Evolutionary conservation across 176 grass and related monocot species (phyloP).

Genomic region (Bothriochloa decipiens): DNA sequence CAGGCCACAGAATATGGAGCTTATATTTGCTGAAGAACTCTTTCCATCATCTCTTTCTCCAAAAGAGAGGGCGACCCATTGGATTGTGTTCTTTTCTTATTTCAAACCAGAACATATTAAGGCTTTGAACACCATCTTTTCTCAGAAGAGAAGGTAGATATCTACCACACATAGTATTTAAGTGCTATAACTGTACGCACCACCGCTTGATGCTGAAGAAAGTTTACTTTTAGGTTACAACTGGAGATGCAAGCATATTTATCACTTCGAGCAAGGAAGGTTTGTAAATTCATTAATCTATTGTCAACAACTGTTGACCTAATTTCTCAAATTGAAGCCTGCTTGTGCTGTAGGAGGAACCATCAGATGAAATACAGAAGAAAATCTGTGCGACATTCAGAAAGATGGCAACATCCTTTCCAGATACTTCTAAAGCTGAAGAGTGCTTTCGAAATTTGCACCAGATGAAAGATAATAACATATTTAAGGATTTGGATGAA

Average conservation of each 20-base stretch:
- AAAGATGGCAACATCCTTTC: conserved; percentile 76
- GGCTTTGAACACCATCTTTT: conserved; percentile 74
- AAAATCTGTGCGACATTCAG: conserved; percentile 62
- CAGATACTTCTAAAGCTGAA: conserved; percentile 67
- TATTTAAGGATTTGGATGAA: conserved; percentile 83
- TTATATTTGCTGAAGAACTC: conserved; percentile 80
- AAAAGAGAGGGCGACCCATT: conserved; percentile 86
- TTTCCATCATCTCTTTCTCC: conserved; percentile 79
- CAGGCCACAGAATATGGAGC: conserved; percentile 79
- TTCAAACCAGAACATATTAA: conserved; percentile 75
- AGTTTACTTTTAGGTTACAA: conserved; percentile 71
- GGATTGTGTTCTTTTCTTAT: conserved; percentile 84
- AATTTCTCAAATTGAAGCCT: conserved; percentile 36
- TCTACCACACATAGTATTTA: conserved; percentile 11
- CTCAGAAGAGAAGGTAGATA: conserved; percentile 86
- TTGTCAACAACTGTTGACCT: conserved; percentile 21
- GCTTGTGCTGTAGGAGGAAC: conserved; percentile 58
- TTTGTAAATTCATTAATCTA: conserved; percentile 45
- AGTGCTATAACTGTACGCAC: neutral
- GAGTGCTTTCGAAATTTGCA: conserved; percentile 87
- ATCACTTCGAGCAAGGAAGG: conserved; percentile 71
- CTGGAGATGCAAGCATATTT: conserved; percentile 85
- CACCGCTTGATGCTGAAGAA: neutral
- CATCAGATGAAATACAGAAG: conserved; percentile 63
- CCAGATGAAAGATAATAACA: conserved; percentile 88